Evolutionary conservation across 75 land plant species (phyloP), one percentile per base, ranked within the genome.

Genomic region (Sequoia sempervirens): DNA sequence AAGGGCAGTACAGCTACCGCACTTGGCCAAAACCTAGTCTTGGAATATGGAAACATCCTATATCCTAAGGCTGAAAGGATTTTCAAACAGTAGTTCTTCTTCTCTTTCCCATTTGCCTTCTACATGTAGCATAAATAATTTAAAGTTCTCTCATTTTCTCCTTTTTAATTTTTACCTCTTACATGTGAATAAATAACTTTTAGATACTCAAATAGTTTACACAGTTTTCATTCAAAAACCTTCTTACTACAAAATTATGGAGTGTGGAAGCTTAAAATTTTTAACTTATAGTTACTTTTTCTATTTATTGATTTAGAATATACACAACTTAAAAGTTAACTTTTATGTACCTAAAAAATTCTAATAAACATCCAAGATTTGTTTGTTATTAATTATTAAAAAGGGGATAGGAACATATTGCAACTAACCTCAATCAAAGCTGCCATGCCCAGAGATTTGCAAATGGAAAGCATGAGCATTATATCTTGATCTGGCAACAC

Each of bases 401-500:
- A 68, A 64, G 5, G 15, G 12, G 2, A 56, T 10, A 56, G 5
- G 30, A 30, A n/a, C 9, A 28, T 12, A 68, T 2, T 11, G 28
- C 46, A 66, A 70, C 79, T 38, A 36, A 90, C 91, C 91, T 91
- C 92, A 83, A 91, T 82, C 56, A 91, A 88, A 30, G 87, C 86
- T 73, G 87, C 85, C 91, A 91, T 89, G 50, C 85, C 88, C 36
- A 91, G 85, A 75, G 89, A 46, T 64, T 85, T 87, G 20, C 89
- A 84, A 82, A 91, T 91, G 75, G 87, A 87, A 75, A 75, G 61
- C 91, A 91, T 87, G 41, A 80, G 87, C 56, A 41, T 45, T 40
- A 91, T 85, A 54, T 91, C 92, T 83, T 89, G 88, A 85, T 91
- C 91, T 61, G 91, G 85, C 18, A 91, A 58, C 34, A 91, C 92